Conservation (phyloP, 352 stramenopile species). For the Thraustotheca clavata region DNA sequence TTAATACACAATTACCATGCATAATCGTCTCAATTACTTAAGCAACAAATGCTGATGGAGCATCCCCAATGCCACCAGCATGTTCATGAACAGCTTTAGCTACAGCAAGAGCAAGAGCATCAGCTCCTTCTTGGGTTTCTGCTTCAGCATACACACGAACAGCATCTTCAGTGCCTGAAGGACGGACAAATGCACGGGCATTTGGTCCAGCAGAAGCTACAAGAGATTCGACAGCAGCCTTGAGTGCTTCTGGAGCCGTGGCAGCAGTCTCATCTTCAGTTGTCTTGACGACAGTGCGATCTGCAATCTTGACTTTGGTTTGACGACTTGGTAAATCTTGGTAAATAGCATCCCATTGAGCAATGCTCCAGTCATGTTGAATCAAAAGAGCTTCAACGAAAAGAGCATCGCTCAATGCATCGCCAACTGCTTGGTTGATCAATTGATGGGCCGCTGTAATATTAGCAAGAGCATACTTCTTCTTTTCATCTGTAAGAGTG, state of each 20-base stretch:
- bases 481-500: slow-evolving; percentile 58
- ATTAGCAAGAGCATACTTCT: slow-evolving; percentile 75
- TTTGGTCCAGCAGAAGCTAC: slow-evolving; percentile 44
- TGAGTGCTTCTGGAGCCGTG: slow-evolving; percentile 48
- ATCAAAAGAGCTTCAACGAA: slow-evolving; percentile 93
- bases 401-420: slow-evolving; percentile 96
- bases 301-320: slow-evolving; percentile 77
- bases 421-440: slow-evolving; percentile 96
- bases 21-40: slow-evolving; percentile 25
- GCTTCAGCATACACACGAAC: slow-evolving; percentile 98
- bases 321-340: slow-evolving; percentile 89
- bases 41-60: slow-evolving; percentile 57
- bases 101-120: slow-evolving; percentile 84
- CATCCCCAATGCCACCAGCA: slow-evolving; percentile 54
- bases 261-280: slow-evolving; percentile 62
- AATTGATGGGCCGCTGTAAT: slow-evolving; percentile 83
- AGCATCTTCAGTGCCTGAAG: slow-evolving; percentile 97
- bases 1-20: background rate
- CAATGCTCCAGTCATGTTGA: slow-evolving; percentile 81
- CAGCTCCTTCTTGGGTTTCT: slow-evolving; percentile 79
- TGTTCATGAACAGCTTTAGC: slow-evolving; percentile 71
- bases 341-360: slow-evolving; percentile 93
- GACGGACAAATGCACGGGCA: slow-evolving; percentile 89
- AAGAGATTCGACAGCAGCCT: slow-evolving; percentile 37
- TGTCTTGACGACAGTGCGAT: slow-evolving; percentile 57